These are phyloP conservation scores for Verticillium tricorpus DNA, from an alignment of 2,329 filamentous ascomycete genomes.

Conservation along the genomic window DNA sequence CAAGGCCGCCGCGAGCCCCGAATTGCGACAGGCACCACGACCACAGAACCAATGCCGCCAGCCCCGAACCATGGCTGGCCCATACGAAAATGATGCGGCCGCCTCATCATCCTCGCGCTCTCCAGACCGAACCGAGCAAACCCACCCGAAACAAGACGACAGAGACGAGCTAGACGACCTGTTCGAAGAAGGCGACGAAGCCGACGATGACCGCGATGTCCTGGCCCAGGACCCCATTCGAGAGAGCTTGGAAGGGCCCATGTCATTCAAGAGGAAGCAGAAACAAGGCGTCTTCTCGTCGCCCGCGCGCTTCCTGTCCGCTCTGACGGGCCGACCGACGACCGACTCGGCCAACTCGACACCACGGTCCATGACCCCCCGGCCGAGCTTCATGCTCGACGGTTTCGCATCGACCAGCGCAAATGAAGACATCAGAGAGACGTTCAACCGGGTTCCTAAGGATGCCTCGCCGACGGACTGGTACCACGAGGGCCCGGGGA, in stretches of 20 bases:
- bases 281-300: slow-evolving; percentile 44
- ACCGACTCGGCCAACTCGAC: slow-evolving; percentile 10
- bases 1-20: background rate
- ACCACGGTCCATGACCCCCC: slow-evolving; percentile 11
- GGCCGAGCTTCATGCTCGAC: slow-evolving; percentile 15
- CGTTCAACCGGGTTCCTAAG: slow-evolving; percentile 25
- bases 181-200: slow-evolving; percentile 32
- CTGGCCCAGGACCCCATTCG: slow-evolving; percentile 54
- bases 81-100: slow-evolving; percentile 26
- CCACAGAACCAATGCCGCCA: slow-evolving; percentile 7
- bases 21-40: background rate
- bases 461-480: slow-evolving; percentile 63
- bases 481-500: slow-evolving; percentile 84
- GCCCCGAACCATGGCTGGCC: slow-evolving; percentile 35
- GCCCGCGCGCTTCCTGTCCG: slow-evolving; percentile 44
- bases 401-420: slow-evolving; percentile 9
- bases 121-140: slow-evolving; percentile 8
- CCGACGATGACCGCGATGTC: slow-evolving; percentile 25
- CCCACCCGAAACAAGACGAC: slow-evolving; percentile 30
- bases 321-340: slow-evolving; percentile 33
- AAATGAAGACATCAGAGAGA: background rate
- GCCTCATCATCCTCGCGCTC: slow-evolving; percentile 28
- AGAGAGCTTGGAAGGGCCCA: slow-evolving; percentile 41
- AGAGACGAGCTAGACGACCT: slow-evolving; percentile 44
- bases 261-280: slow-evolving; percentile 70